Evolutionary conservation across 805 yeast genomes (phyloP), one percentile per base, ranked within the genome.

Genomic region (Priceomyces castillae): DNA sequence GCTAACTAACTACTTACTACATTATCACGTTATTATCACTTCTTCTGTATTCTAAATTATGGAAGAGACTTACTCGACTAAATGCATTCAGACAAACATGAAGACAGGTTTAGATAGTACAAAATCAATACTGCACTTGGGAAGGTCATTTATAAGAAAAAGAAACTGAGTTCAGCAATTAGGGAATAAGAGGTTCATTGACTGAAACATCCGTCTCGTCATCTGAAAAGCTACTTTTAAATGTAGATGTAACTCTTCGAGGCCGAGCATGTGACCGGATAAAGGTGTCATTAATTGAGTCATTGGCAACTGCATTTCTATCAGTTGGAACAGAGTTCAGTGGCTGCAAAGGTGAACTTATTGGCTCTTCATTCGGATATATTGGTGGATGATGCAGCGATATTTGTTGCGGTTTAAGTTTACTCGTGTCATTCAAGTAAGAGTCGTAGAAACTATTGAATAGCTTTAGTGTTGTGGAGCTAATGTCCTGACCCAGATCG

Each of bases 381-480:
- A n/a, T 12, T 12, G 31, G 31, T 28, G 15, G 15, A 28, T 11
- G 10, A 7, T 22, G 25, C 25, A 22, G 9, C 12, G 20, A 17
- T 34, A 12, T 7, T 22, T 19, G 37, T 19, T 18, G 26, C 9
- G 14, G n/a, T 3, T 26, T 22, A n/a, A 16, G 22, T 37, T 22
- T 25, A 3, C 47, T 46, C 10, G 51, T 46, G 28, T 49, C 49
- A 17, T 43, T 45, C 7, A 47, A 30, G 35, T 47, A 47, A 12
- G 53, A 44, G 17, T 46, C 37, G 37, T 49, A 49, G 25, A 49
- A 49, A 22, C 26, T 37, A 26, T 47, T 47, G 37, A 49, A 49
- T 7, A 49, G 36, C 6, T 40, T 34, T 19, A 40, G 34, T 2
- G 53, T 49, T 9, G 16, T 23, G 11, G 7, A 4, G 14, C 34